Evolutionary conservation across 345 rosid species (phyloP).

Genomic region (Brassica carinata): DNA sequence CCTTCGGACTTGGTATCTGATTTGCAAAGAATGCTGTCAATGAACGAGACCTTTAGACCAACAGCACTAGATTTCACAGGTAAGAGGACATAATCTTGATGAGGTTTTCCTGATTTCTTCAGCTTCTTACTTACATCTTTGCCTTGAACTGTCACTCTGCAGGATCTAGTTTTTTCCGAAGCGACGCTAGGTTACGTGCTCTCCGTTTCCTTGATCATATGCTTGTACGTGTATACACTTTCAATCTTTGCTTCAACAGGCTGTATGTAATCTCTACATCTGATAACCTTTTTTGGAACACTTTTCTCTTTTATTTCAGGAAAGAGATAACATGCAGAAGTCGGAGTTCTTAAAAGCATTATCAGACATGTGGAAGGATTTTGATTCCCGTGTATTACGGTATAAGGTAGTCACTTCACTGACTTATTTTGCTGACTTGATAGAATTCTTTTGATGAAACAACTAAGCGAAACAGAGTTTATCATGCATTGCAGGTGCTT

Average conservation of each 20-base stretch:
- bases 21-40: constrained; percentile 88
- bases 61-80: constrained; percentile 94
- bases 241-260: constrained; percentile 7
- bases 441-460: neutral
- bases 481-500: constrained; percentile 62
- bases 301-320: constrained; percentile 54
- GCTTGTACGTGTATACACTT: constrained; percentile 69
- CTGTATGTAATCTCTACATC: constrained; percentile 9
- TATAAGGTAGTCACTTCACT: constrained; percentile 67
- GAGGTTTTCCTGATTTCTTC: neutral
- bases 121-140: constrained; percentile 26
- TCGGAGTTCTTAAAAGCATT: constrained; percentile 96
- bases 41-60: constrained; percentile 83
- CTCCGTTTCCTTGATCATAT: constrained; percentile 98
- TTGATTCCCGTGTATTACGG: constrained; percentile 93
- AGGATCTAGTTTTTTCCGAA: constrained; percentile 93
- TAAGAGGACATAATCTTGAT: constrained; percentile 32
- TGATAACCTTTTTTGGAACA: constrained; percentile 7
- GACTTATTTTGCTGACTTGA: constrained; percentile 11
- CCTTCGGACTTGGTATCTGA: constrained; percentile 87
- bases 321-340: constrained; percentile 96
- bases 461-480: constrained; percentile 31
- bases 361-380: constrained; percentile 99
- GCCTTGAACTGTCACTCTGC: constrained; percentile 34
- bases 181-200: constrained; percentile 95